Base-by-base conservation (phyloP, 768 basidiomycete species). In the Russula sp. region DNA sequence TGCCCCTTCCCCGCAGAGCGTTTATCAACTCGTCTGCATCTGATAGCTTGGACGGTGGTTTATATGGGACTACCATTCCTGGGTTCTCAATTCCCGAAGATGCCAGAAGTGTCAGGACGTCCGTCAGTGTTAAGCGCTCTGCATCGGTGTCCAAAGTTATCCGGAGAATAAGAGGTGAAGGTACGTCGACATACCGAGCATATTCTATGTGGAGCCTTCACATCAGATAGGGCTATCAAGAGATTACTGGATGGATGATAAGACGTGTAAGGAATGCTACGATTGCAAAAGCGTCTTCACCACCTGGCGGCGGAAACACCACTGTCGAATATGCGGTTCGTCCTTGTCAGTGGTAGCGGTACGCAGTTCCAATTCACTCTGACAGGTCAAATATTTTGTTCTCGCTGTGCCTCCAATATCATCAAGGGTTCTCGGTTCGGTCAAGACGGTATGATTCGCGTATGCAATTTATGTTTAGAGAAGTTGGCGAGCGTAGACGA, bases 221-320 rank as follows among this genome's bases (percentile, higher is more conserved):
- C 53, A 51, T 66, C 39, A 67, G 59, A 5, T 55, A 92, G 91
- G 90, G n/a, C 70, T 96, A 20, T 92, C 91, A 25, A 84, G 87
- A 65, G 92, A 97, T 69, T 98, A 98, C 70, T 99, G 97, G 97
- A 98, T 98, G 94, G 91, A 93, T 63, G 95, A 98, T 70, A 93
- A 93, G 69, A 88, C 90, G 58, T 92, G 91, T 69, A 97, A 89
- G 70, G 93, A 97, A 69, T 96, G 94, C 70, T 96, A 93, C 71
- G 94, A 95, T 73, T 97, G 94, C 77, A 92, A 93, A 73, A 91
- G 90, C 66, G 79, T 90, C 52, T 99, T 99, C 75, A 92, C 93
- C 0, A 83, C 94, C 2, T 98, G 93, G 92, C 76, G 95, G 56
- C 78, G 97, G 65, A 97, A 95, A 73, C 97, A 99, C 69, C 97